Base-by-base conservation (phyloP, 441 rosid species). In the Gossypium schwendimanii region DNA sequence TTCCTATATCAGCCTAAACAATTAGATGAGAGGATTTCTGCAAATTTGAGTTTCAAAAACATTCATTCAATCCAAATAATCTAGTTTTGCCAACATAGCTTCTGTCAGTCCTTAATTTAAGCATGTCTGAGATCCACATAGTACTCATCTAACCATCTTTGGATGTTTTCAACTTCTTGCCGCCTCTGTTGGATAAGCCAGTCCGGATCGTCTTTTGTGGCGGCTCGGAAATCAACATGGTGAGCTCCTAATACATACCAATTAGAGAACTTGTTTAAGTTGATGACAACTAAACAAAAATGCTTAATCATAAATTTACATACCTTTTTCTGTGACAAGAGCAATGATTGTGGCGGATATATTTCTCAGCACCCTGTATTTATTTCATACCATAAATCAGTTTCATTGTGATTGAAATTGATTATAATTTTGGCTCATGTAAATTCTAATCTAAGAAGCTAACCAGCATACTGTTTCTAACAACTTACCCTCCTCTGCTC, bases 401-500 rank as follows among this genome's bases (percentile, higher is more conserved):
- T 72, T 55, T 41, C 44, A 49, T 73, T 6, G 69, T 63, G 23
- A 49, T 2, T 64, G 28, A 3, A 54, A 53, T 41, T 24, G 55
- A 21, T 45, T 26, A 49, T 44, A 44, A 52, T 28, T 31, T 53
- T 31, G 61, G 15, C 11, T 50, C 26, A 54, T 4, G 65, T 21
- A 8, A 52, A 50, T 33, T 14, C 33, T 49, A 10, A 10, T 17
- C 41, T 45, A 23, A 24, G 41, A 66, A 66, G 24, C 23, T 47
- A 41, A 14, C 23, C 26, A 18, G 52, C 52, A 18, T 63, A 10
- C 21, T n/a, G 26, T 21, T n/a, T 14, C 39, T 6, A 26, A 52
- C 0, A 53, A 78, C 82, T 78, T 28, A 90, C 92, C 92, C 78
- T 82, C 97, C 92, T 82, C 94, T 83, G 78, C 97, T 89, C 90